A percentile compares a stretch with the other conserved stretches of the same genome.
These are phyloP conservation scores for Nemania sp. DNA, from an alignment of 2,329 filamentous ascomycete genomes.

Conservation along the genomic window DNA sequence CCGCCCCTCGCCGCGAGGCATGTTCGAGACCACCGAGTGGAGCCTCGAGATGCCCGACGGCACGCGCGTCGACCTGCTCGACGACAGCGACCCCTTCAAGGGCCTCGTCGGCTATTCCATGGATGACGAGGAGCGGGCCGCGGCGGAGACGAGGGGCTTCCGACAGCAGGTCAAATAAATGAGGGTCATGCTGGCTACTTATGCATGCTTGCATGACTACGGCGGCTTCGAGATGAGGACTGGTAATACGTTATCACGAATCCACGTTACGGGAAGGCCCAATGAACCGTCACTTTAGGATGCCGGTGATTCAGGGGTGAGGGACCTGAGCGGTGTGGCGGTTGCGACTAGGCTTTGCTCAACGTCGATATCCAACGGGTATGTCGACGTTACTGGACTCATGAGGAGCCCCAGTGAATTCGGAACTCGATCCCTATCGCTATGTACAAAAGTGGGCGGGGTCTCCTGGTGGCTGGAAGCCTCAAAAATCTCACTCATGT, in stretches of 20 bases:
- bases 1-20: slow-evolving; percentile 61
- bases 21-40: slow-evolving; percentile 91
- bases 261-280: no score
- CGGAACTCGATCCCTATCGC: neutral
- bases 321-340: neutral
- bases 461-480: neutral
- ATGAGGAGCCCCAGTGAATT: neutral
- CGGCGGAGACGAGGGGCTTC: slow-evolving; percentile 54
- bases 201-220: no score
- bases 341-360: neutral
- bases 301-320: neutral
- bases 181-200: no score
- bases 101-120: slow-evolving; percentile 50
- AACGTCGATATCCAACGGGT: neutral
- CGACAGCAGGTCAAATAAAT: slow-evolving; percentile 53
- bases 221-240: no score
- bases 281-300: no score
- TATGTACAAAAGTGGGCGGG: slow-evolving; percentile 18
- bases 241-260: no score
- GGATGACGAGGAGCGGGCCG: slow-evolving; percentile 48
- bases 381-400: neutral
- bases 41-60: slow-evolving; percentile 72
- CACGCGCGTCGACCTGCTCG: slow-evolving; percentile 71
- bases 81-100: slow-evolving; percentile 73
- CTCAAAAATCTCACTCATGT: neutral